phyloP scores from a whole-genome alignment of 2,329 filamentous ascomycete species.

The Diaporthe sp. region DNA sequence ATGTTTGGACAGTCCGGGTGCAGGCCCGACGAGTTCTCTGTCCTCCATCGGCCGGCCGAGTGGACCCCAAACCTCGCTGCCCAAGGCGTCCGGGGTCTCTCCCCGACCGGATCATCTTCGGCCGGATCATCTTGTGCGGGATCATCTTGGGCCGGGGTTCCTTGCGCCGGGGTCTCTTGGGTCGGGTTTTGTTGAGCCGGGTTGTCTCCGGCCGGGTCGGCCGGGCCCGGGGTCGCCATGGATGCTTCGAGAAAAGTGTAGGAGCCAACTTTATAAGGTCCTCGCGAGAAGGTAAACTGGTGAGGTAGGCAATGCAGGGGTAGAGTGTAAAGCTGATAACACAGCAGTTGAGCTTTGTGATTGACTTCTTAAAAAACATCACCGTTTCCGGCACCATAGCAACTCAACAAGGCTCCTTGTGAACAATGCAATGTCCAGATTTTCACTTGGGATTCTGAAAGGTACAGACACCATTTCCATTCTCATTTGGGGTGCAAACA shows the following conservation, averaged over 20 bases:
- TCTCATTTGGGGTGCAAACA: not conserved
- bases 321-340: not conserved
- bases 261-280: not conserved
- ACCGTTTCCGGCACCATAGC: not conserved
- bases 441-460: rapidly evolving
- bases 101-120: not conserved
- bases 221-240: not conserved
- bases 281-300: too few species aligned
- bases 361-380: not conserved
- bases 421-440: not conserved
- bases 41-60: not conserved
- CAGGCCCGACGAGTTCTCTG: not conserved
- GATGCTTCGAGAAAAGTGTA: not conserved
- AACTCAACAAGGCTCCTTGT: not conserved
- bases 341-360: not conserved
- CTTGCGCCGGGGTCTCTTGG: not conserved
- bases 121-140: not conserved
- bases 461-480: not conserved
- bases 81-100: not conserved
- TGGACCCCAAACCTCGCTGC: not conserved
- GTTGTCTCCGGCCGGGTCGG: not conserved
- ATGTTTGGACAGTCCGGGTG: not conserved
- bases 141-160: not conserved
- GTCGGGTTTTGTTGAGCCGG: too few species aligned
- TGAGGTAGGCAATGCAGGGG: too few species aligned